phyloP scores from a whole-genome alignment of 257 asterid species.

The Apocynum venetum region DNA sequence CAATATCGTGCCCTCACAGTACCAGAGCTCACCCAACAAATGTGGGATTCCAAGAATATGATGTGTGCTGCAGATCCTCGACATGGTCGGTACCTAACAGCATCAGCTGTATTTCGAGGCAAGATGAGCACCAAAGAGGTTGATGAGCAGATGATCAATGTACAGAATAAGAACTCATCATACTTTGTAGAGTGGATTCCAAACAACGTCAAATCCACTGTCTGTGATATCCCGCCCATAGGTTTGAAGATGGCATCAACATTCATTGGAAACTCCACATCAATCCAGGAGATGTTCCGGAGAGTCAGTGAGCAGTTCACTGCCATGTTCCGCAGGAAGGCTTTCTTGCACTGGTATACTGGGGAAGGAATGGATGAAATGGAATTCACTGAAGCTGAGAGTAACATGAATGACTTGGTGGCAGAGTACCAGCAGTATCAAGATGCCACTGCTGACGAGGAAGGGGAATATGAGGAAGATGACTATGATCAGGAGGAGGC shows the following conservation, averaged over 20 bases:
- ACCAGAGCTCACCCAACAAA: conserved; percentile 14
- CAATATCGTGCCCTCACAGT: conserved; percentile 4
- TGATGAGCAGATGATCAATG: conserved; percentile 16
- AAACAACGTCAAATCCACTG: conserved; percentile 14
- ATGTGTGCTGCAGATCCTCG: conserved; percentile 19
- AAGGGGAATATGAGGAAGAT: conserved; percentile 23
- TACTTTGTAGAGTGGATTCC: conserved; percentile 17
- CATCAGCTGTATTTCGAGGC: conserved; percentile 16
- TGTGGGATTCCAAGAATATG: conserved; percentile 18
- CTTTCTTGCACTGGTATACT: conserved; percentile 15
- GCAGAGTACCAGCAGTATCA: conserved; percentile 15
- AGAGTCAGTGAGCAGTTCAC: conserved; percentile 16
- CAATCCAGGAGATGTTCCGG: conserved; percentile 16
- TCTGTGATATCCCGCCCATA: conserved; percentile 13
- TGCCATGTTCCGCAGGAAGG: conserved; percentile 16
- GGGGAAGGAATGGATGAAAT: conserved; percentile 16
- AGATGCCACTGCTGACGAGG: conserved; percentile 21
- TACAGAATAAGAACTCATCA: conserved; percentile 14
- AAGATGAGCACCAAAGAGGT: conserved; percentile 18
- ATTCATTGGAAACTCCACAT: conserved; percentile 14
- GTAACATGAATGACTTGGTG: conserved; percentile 17
- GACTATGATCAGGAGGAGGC: conserved; percentile 2
- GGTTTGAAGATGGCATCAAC: conserved; percentile 17
- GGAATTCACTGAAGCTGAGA: conserved; percentile 17
- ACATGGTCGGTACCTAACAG: conserved; percentile 9